Conservation (phyloP, 2,329 filamentous ascomycete genomes). For the Trichoderma sp. region DNA sequence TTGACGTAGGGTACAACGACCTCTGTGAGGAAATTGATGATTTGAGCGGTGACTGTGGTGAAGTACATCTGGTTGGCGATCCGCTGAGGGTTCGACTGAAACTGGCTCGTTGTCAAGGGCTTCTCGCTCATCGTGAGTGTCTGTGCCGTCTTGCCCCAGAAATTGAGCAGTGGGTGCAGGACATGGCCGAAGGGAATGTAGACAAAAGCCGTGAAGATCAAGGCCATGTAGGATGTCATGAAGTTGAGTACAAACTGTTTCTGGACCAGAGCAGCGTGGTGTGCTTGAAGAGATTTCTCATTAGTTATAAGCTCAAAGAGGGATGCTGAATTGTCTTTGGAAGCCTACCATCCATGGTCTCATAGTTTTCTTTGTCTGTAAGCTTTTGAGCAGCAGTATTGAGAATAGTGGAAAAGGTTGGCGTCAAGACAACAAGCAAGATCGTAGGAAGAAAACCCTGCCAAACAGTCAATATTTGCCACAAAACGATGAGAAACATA, state of each 20-base stretch:
- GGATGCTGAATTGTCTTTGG: rapidly evolving
- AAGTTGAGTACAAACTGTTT: slow-evolving; percentile 98
- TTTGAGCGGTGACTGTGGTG: slow-evolving; percentile 90
- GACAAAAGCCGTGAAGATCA: slow-evolving; percentile 90
- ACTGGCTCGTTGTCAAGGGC: slow-evolving; percentile 65
- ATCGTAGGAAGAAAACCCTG: slow-evolving; percentile 86
- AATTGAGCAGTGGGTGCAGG: slow-evolving; percentile 81
- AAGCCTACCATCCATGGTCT: slow-evolving; percentile 69
- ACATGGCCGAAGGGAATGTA: slow-evolving; percentile 89
- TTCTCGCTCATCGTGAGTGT: slow-evolving; percentile 76
- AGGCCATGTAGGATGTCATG: slow-evolving; percentile 89
- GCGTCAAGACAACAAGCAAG: slow-evolving; percentile 79
- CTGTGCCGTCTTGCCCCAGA: slow-evolving; percentile 75
- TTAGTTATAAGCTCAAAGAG: not conserved
- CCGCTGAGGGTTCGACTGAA: slow-evolving; percentile 79
- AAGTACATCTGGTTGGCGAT: slow-evolving; percentile 93
- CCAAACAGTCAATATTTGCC: slow-evolving; percentile 28
- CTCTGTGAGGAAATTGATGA: slow-evolving; percentile 85
- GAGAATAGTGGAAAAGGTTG: slow-evolving; percentile 74
- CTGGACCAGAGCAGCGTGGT: slow-evolving; percentile 80
- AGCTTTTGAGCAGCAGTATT: slow-evolving; percentile 75
- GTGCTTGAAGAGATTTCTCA: slow-evolving; percentile 49
- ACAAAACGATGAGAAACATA: no score
- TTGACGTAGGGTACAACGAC: slow-evolving; percentile 84
- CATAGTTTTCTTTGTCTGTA: slow-evolving; percentile 88